Percentiles rank a stretch among this genome's conserved stretches.
Conservation (phyloP, 192 early-diverging fungal genomes). For the Martensiomyces pterosporus region DNA sequence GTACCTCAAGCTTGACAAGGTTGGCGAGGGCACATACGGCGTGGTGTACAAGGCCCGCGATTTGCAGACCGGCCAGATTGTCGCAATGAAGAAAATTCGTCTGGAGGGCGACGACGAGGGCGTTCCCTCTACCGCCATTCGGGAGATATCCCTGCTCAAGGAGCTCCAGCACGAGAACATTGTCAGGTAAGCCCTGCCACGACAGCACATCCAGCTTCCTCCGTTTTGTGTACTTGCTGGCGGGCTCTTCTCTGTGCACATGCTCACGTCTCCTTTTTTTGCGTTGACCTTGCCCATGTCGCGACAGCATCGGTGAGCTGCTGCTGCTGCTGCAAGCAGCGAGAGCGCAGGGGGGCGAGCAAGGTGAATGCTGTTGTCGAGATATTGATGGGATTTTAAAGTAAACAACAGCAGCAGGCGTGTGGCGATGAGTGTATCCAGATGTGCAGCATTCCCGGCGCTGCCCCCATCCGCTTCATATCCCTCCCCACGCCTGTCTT, state of each 20-base stretch:
- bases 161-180: slow-evolving; percentile 83
- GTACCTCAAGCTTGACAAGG: slow-evolving; percentile 71
- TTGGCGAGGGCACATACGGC: slow-evolving; percentile 84
- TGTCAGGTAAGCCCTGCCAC: slow-evolving; percentile 58
- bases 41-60: slow-evolving; percentile 75
- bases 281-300: background rate
- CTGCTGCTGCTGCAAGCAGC: too few relatives aligned
- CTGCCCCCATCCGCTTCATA: too few relatives aligned
- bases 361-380: too few relatives aligned
- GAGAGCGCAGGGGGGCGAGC: too few relatives aligned
- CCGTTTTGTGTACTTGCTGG: slow-evolving; percentile 6
- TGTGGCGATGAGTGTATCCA: too few relatives aligned
- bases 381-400: too few relatives aligned
- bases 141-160: slow-evolving; percentile 84
- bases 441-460: too few relatives aligned
- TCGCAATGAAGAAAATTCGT: slow-evolving; percentile 75
- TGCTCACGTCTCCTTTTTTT: background rate
- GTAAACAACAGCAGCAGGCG: too few relatives aligned
- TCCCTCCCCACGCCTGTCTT: too few relatives aligned
- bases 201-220: background rate
- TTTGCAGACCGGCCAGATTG: slow-evolving; percentile 51
- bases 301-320: too few relatives aligned
- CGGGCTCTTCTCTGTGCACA: background rate
- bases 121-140: slow-evolving; percentile 79
- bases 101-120: slow-evolving; percentile 64